phyloP scores from a whole-genome alignment of 2,329 filamentous ascomycete genomes.

The Fulvia fulva region DNA sequence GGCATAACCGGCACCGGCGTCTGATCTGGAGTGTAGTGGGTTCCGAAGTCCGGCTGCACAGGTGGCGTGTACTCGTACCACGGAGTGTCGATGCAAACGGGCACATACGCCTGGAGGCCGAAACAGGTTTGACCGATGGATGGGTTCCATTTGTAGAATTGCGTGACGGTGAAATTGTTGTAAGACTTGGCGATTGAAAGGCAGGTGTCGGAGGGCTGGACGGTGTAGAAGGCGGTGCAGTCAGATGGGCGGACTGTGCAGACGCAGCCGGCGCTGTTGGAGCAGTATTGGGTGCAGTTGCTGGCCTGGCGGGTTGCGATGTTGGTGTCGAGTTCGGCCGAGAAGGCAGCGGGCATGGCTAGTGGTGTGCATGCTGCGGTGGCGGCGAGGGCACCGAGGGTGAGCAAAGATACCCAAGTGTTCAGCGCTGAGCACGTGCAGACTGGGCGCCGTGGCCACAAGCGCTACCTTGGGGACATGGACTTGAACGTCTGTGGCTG shows the following conservation, averaged over 20 bases:
- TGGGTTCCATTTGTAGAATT: slow-evolving; percentile 37
- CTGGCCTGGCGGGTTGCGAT: slow-evolving; percentile 14
- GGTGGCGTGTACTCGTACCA: slow-evolving; percentile 19
- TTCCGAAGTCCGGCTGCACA: slow-evolving; percentile 19
- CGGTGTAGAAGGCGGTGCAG: slow-evolving; percentile 27
- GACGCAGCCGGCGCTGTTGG: slow-evolving; percentile 19
- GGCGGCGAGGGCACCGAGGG: slow-evolving; percentile 17
- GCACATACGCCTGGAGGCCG: slow-evolving; percentile 32
- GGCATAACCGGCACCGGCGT: slow-evolving; percentile 33
- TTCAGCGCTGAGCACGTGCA: not conserved
- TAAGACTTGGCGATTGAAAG: slow-evolving; percentile 30
- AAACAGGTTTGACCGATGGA: slow-evolving; percentile 27
- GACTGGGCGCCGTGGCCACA: too few relatives aligned
- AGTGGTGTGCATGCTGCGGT: slow-evolving; percentile 14
- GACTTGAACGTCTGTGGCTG: too few relatives aligned
- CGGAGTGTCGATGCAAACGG: slow-evolving; percentile 31
- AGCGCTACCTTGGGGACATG: too few relatives aligned
- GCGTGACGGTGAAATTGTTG: slow-evolving; percentile 35
- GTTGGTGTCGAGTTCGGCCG: not conserved
- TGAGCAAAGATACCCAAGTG: not conserved
- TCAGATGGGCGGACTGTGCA: slow-evolving; percentile 23
- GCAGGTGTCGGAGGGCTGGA: slow-evolving; percentile 32
- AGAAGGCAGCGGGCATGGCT: slow-evolving; percentile 14
- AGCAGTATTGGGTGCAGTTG: slow-evolving; percentile 24
- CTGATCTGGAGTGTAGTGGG: slow-evolving; percentile 22